Base-by-base conservation (phyloP, 768 basidiomycete species). In the Amanita pseudoporphyria region DNA sequence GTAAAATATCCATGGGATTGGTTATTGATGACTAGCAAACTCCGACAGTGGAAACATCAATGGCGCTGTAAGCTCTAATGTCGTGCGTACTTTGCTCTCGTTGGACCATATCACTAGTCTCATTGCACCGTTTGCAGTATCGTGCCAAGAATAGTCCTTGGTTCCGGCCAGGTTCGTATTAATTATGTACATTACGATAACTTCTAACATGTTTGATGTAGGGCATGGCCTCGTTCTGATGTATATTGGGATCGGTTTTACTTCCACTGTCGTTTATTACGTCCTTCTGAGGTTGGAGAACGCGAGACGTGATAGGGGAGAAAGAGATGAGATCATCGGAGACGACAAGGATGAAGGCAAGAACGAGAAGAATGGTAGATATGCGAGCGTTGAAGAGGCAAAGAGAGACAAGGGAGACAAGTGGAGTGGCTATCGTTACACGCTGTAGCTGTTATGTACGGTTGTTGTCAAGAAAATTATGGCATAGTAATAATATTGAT, bases 381-480 rank as follows among this genome's bases (percentile, higher is more conserved):
- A 71, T 57, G 71, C 63, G 9, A 81, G 71, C 21, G 66, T 83
- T 7, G 79, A 69, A 16, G 82, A 84, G 1, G 84, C 82, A 37
- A 83, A 79, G 66, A 62, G 69, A 49, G 81, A 79, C 56, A 85
- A 83, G 65, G 84, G 84, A 1, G 84, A 87, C 62, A 63, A 66
- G 40, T 86, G 83, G 84, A 84, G 82, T 57, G 84, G 85, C 19
- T 88, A 87, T 60, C 69, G 79, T 56, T 88, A 87, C 62, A 77
- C 67, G 13, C 59, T 79, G 38, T 84, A 60, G 26, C 7, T 28
- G 4, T 28, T 28, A 7, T 7, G 7, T 3, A 28, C 26, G 7
- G 26, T 7, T 28, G 26, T 7, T 7, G 7, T 28, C n/a, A n/a
- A n/a, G n/a, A n/a, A n/a, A n/a, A n/a, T n/a, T n/a, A n/a, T n/a